Conservation (phyloP, 192 early-diverging fungal genomes). For the Spizellomyces punctatus region DNA sequence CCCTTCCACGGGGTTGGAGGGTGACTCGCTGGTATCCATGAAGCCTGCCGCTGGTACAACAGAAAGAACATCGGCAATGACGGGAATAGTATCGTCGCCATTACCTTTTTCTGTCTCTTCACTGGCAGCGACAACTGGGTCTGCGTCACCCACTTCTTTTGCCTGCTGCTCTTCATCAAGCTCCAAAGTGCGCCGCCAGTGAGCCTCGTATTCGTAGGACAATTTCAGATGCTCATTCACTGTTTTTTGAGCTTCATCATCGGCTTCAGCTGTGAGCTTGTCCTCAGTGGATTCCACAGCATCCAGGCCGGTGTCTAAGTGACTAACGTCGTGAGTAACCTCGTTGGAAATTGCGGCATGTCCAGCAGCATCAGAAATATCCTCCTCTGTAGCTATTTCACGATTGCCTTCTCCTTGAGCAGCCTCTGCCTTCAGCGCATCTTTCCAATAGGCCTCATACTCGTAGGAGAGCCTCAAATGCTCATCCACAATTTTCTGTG, state of each 20-base stretch:
- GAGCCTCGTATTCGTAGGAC: constrained; percentile 14
- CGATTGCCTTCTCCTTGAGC: not conserved
- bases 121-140: not conserved
- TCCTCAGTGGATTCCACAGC: not conserved
- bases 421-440: not conserved
- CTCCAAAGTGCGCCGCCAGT: constrained; percentile 4
- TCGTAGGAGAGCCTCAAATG: constrained; percentile 18
- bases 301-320: not conserved
- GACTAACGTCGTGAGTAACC: not conserved
- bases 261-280: not conserved
- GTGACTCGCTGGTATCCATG: not conserved
- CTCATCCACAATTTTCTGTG: constrained; percentile 18
- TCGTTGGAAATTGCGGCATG: not conserved
- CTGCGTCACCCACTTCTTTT: not conserved
- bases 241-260: not conserved
- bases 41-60: constrained; percentile 1
- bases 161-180: constrained; percentile 1
- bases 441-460: constrained; percentile 22
- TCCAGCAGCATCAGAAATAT: not conserved
- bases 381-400: not conserved
- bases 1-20: not conserved
- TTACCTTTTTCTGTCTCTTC: not conserved
- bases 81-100: not conserved
- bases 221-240: constrained; percentile 19
- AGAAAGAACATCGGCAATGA: not conserved